A percentile compares a stretch with the other conserved stretches of the same genome.
Evolutionary conservation across 2,329 filamentous ascomycete species (phyloP).

Genomic region (Aspergillus sp.): DNA sequence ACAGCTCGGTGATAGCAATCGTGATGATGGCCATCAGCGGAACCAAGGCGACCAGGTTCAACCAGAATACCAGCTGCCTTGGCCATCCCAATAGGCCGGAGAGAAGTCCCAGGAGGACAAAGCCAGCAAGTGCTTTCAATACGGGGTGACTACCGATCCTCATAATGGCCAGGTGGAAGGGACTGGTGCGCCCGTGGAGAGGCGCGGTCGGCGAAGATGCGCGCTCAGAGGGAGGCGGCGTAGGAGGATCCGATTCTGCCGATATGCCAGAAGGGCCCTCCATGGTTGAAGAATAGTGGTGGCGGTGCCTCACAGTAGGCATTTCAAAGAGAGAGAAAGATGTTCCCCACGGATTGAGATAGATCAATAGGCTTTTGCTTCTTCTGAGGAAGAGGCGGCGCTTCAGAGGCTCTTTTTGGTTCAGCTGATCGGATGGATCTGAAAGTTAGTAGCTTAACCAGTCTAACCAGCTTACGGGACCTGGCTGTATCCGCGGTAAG

Average conservation of each 20-base stretch:
- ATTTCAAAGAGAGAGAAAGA: neutral
- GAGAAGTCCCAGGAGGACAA: constrained; percentile 65
- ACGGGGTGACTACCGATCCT: neutral
- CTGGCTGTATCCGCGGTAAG: neutral
- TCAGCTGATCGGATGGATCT: neutral
- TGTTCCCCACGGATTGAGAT: neutral
- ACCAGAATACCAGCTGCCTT: constrained; percentile 65
- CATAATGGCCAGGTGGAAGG: constrained; percentile 3
- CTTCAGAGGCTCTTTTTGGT: neutral
- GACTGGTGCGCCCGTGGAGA: neutral
- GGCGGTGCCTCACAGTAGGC: constrained; percentile 2
- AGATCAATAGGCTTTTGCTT: neutral
- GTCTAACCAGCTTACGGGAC: neutral
- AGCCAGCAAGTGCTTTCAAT: constrained; percentile 74
- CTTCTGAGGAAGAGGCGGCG: neutral
- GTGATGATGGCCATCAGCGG: constrained; percentile 76
- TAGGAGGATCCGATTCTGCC: neutral
- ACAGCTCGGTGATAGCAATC: constrained; percentile 80
- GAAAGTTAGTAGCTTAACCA: neutral
- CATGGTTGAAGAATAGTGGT: neutral
- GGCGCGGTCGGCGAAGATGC: neutral
- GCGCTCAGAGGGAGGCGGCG: neutral
- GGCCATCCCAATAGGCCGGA: constrained; percentile 62
- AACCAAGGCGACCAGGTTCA: constrained; percentile 86
- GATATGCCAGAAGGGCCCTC: neutral